Base-by-base conservation (phyloP, 1,139 yeast genomes). In the Hyphopichia fennica region DNA sequence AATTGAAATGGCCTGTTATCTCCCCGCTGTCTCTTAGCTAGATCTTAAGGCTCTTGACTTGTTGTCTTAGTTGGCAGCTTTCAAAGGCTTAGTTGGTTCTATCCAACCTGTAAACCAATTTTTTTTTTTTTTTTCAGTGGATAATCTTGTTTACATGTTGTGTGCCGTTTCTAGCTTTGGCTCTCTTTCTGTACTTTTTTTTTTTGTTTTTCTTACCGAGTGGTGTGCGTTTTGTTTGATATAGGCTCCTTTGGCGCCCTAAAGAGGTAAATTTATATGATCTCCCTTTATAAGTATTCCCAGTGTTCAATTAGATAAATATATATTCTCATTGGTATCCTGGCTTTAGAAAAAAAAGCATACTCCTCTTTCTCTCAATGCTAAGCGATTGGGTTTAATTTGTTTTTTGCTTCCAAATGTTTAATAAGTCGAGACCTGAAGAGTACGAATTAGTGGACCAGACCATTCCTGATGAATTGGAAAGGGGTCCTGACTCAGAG, bases 361-460 rank as follows among this genome's bases (percentile, higher is more conserved):
- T 30, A 4, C 18, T 30, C 15, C 18, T 15, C 18, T 7, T 10
- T 30, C 15, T 30, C 33, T 30, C 8, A 14, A 6, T 28, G 31
- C 8, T 7, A 8, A 11, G 15, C 30, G 14, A n/a, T n/a, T n/a
- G 15, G n/a, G 15, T 15, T 5, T 25, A 7, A 7, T n/a, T 25
- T 25, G 4, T 8, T 31, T 18, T 18, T 31, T 31, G 35, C 35
- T 19, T n/a, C 31, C 28, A 35, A 29, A 35, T 44, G 42, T 28
- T 27, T 30, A 38, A 31, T 14, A 16, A 41, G 16, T 28, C 31
- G 10, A 34, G 17, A 13, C 37, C 40, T 11, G 63, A 61, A 41
- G 61, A 54, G 45, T 61, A 60, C 43, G 65, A 61, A 43, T 46
- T 61, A 55, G 58, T 56, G 28, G 54, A 52, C 31, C 62, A 56